These are phyloP conservation scores for Madurella mycetomatis DNA, from an alignment of 2,329 filamentous ascomycete genomes.

Conservation along the genomic window DNA sequence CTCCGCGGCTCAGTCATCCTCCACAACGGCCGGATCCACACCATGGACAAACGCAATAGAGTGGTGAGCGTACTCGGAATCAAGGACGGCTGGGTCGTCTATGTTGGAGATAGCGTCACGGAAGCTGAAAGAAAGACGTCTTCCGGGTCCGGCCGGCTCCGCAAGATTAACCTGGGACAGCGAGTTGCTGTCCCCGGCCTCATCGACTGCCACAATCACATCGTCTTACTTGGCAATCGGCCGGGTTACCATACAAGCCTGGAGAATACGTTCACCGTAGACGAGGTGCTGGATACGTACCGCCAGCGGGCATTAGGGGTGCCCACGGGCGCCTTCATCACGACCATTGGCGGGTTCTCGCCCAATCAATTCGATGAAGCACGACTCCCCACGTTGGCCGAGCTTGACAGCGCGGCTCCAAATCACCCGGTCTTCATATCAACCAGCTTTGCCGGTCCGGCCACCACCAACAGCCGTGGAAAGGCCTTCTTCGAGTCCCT, in stretches of 20 bases:
- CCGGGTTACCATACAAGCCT: slow-evolving; percentile 29
- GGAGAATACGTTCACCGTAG: slow-evolving; percentile 27
- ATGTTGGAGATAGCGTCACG: slow-evolving; percentile 17
- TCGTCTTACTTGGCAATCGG: slow-evolving; percentile 28
- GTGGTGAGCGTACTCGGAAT: slow-evolving; percentile 25
- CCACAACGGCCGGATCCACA: slow-evolving; percentile 28
- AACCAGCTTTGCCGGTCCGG: slow-evolving; percentile 24
- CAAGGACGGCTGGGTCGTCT: slow-evolving; percentile 25
- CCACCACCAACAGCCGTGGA: slow-evolving; percentile 27
- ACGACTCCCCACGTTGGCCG: slow-evolving; percentile 26
- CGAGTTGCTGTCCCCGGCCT: slow-evolving; percentile 26
- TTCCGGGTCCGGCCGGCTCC: slow-evolving; percentile 13
- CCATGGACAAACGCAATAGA: slow-evolving; percentile 19
- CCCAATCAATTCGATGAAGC: slow-evolving; percentile 27
- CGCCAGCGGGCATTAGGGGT: slow-evolving; percentile 14
- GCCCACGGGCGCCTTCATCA: slow-evolving; percentile 24
- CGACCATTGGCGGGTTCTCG: slow-evolving; percentile 30
- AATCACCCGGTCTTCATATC: slow-evolving; percentile 26
- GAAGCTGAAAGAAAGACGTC: slow-evolving; percentile 11
- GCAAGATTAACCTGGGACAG: slow-evolving; percentile 23
- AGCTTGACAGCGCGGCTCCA: slow-evolving; percentile 26
- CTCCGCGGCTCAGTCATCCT: slow-evolving; percentile 24
- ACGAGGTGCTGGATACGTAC: slow-evolving; percentile 25
- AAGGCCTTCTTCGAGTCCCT: slow-evolving; percentile 21
- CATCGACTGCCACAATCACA: slow-evolving; percentile 30